phyloP scores from a whole-genome alignment of 2,329 filamentous ascomycete species.

The Cladosporium halotolerans region DNA sequence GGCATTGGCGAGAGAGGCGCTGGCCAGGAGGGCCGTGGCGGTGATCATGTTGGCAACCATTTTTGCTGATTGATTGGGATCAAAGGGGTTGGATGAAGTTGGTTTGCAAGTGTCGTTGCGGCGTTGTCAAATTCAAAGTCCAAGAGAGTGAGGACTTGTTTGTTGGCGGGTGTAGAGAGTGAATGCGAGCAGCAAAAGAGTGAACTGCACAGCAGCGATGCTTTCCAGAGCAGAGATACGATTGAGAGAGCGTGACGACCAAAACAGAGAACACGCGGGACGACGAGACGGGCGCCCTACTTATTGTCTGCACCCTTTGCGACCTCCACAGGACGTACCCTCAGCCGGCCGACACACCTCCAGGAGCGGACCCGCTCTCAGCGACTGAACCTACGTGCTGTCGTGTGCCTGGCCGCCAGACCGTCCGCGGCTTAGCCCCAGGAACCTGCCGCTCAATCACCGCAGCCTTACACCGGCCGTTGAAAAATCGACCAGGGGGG shows the following conservation, averaged over 20 bases:
- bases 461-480: conserved; percentile 17
- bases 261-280: conserved; percentile 16
- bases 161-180: conserved; percentile 20
- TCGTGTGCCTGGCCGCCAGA: conserved; percentile 9
- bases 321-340: conserved; percentile 2
- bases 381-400: conserved; percentile 12
- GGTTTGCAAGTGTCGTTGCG: conserved; percentile 8
- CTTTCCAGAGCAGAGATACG: conserved; percentile 25
- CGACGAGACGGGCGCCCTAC: conserved; percentile 12
- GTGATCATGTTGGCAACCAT: conserved; percentile 17
- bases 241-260: conserved; percentile 22
- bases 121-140: conserved; percentile 5
- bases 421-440: conserved; percentile 4
- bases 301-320: conserved; percentile 10
- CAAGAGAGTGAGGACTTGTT: conserved; percentile 23
- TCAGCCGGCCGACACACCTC: conserved; percentile 9
- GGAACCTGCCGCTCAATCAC: conserved; percentile 16
- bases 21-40: conserved; percentile 23
- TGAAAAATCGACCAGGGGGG: neutral
- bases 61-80: conserved; percentile 2
- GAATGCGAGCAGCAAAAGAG: conserved; percentile 25
- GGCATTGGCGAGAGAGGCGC: conserved; percentile 20
- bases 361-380: conserved; percentile 9
- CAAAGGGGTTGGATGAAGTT: neutral
- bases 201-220: conserved; percentile 32